These are phyloP conservation scores for Colletotrichum filicis DNA, from an alignment of 2,329 filamentous ascomycete genomes.

Conservation along the genomic window DNA sequence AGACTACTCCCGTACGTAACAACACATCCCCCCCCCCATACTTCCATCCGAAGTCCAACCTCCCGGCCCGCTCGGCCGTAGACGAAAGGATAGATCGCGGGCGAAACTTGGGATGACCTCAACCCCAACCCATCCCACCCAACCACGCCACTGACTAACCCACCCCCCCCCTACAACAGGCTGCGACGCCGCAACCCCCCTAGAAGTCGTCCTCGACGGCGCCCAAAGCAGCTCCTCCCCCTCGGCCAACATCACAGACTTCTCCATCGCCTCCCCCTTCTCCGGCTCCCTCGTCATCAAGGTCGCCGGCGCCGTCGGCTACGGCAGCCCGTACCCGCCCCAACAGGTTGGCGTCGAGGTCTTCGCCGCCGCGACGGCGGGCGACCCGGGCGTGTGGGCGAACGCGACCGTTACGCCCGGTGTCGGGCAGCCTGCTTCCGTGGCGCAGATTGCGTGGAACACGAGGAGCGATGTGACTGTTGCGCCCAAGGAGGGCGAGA, in stretches of 20 bases:
- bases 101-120: background rate
- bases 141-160: background rate
- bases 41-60: background rate
- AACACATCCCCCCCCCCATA: background rate
- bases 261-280: slow-evolving; percentile 5
- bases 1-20: slow-evolving; percentile 6
- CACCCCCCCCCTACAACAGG: background rate
- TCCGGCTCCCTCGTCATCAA: slow-evolving; percentile 7
- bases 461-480: background rate
- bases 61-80: too few relatives aligned
- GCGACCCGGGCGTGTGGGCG: slow-evolving; percentile 8
- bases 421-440: background rate
- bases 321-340: slow-evolving; percentile 11
- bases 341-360: slow-evolving; percentile 11
- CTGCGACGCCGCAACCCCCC: background rate
- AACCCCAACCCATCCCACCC: background rate
- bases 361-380: background rate
- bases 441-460: slow-evolving; percentile 4
- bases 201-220: slow-evolving; percentile 14
- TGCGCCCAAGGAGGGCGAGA: background rate
- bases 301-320: slow-evolving; percentile 1
- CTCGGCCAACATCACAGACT: slow-evolving; percentile 4
- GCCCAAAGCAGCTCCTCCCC: background rate
- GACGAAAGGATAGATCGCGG: too few relatives aligned
- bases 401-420: slow-evolving; percentile 14